Percentiles rank a stretch among this genome's conserved stretches.
These are phyloP conservation scores for Neurospora sp. DNA, from an alignment of 495 filamentous ascomycete species.

Conservation along the genomic window DNA sequence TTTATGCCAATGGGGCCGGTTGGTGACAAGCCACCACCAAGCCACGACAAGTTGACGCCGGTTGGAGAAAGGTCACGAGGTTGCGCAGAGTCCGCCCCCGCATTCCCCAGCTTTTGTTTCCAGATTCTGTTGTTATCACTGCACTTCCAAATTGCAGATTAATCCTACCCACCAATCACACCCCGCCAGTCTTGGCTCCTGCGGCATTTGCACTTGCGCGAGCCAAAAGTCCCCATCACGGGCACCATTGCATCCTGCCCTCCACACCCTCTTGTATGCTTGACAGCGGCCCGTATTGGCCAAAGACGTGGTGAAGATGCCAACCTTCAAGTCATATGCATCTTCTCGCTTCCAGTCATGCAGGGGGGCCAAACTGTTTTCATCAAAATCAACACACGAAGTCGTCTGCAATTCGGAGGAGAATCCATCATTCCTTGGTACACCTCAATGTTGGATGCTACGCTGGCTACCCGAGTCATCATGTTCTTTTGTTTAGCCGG, in stretches of 20 bases:
- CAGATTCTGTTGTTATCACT: not conserved
- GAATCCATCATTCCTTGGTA: not conserved
- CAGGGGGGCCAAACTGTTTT: not conserved
- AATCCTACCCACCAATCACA: not conserved
- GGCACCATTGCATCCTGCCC: not conserved
- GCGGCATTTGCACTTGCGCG: not conserved
- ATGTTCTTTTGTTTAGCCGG: not conserved
- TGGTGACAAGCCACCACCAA: not conserved
- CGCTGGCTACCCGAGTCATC: not conserved
- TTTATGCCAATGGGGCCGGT: not conserved
- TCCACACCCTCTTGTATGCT: not conserved
- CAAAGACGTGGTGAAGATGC: not conserved
- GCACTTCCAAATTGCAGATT: not conserved
- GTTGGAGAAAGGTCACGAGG: not conserved
- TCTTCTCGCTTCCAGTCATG: not conserved
- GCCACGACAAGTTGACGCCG: not conserved
- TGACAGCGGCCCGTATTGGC: not conserved
- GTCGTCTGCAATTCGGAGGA: not conserved
- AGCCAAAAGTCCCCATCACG: not conserved
- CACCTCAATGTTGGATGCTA: not conserved
- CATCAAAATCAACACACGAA: not conserved
- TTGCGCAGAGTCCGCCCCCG: not conserved
- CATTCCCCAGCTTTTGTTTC: not conserved
- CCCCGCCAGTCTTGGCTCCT: not conserved
- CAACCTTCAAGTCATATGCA: not conserved